A percentile compares a stretch with the other conserved stretches of the same genome.
These are phyloP conservation scores for Acmispon strigosus DNA, from an alignment of 306 rosid genomes.

Conservation along the genomic window DNA sequence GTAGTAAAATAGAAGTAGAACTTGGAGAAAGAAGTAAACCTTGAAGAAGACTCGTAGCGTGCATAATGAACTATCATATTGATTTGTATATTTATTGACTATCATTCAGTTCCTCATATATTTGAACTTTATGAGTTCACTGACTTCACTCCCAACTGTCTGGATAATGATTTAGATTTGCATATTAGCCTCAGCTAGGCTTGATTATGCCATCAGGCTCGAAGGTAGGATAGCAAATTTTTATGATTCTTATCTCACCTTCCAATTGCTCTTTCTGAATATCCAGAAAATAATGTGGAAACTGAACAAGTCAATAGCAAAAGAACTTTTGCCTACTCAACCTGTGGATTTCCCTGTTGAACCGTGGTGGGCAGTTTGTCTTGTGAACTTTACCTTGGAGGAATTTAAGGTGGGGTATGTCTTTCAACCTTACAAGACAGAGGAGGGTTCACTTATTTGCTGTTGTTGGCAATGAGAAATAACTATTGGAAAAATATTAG, in stretches of 20 bases:
- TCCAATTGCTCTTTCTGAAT: conserved; percentile 41
- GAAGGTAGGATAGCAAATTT: conserved; percentile 3
- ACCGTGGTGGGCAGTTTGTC: conserved; percentile 95
- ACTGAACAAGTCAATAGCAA: conserved; percentile 94
- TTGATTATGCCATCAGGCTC: conserved; percentile 14
- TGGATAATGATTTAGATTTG: conserved; percentile 14
- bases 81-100: not conserved
- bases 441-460: not conserved
- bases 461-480: conserved; percentile 15
- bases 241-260: conserved; percentile 19
- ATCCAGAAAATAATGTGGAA: conserved; percentile 99
- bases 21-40: not conserved
- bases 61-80: not conserved
- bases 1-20: not conserved
- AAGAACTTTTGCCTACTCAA: conserved; percentile 79
- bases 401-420: conserved; percentile 82
- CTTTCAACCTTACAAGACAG: conserved; percentile 14
- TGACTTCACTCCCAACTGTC: not conserved
- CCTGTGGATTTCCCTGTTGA: conserved; percentile 86
- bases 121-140: conserved; percentile 6
- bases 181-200: not conserved
- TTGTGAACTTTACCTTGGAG: conserved; percentile 91
- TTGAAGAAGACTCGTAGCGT: not conserved
- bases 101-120: not conserved
- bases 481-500: not conserved